Evolutionary conservation across 1,139 yeast species (phyloP).

Genomic region (Candida labiduridarum): DNA sequence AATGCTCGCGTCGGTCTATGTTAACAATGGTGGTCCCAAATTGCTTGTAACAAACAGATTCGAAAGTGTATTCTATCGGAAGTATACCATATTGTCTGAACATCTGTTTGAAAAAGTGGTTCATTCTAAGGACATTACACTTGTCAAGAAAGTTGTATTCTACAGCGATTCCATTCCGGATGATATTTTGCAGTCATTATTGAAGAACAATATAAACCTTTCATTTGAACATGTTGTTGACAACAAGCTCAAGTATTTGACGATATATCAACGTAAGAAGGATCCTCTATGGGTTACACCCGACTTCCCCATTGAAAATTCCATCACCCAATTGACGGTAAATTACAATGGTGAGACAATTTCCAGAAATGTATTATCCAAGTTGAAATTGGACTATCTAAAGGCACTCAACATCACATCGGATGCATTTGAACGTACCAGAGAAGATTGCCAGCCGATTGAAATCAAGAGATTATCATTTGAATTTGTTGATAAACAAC

Average conservation of each 20-base stretch:
- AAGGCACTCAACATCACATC: neutral
- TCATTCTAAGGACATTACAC: neutral
- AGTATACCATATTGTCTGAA: conserved; percentile 6
- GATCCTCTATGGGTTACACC: neutral
- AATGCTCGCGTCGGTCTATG: conserved; percentile 12
- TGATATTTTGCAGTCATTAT: neutral
- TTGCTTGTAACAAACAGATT: conserved; percentile 1
- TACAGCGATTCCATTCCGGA: conserved; percentile 5
- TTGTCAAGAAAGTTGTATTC: conserved; percentile 6
- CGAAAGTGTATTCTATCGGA: conserved; percentile 7
- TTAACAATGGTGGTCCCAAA: conserved; percentile 11
- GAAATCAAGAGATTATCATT: conserved; percentile 3
- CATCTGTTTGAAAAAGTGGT: conserved; percentile 1
- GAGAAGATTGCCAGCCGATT: neutral
- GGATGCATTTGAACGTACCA: neutral
- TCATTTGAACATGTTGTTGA: conserved; percentile 1
- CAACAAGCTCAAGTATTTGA: neutral
- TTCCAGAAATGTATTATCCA: neutral
- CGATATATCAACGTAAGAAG: neutral
- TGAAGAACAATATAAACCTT: neutral
- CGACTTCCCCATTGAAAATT: neutral
- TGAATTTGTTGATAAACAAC: conserved; percentile 6
- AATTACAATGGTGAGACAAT: conserved; percentile 1
- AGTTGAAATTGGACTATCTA: neutral
- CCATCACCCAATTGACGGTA: conserved; percentile 1